Conservation (phyloP, 768 basidiomycete genomes). For the Mycena indigotica region DNA sequence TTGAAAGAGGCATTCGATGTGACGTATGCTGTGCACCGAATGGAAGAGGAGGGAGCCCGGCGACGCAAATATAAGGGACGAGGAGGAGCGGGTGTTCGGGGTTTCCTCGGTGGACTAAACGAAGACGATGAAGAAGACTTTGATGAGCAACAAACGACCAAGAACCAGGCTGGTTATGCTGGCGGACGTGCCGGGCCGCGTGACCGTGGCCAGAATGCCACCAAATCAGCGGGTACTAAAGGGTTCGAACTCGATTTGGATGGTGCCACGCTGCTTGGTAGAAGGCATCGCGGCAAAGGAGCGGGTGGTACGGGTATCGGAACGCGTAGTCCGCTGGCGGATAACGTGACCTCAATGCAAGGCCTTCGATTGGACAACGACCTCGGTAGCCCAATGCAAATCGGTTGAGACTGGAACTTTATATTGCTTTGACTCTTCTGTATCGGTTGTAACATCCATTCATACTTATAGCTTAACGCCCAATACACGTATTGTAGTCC, state of each 20-base stretch:
- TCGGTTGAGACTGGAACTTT: constrained; percentile 9
- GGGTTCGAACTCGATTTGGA: constrained; percentile 87
- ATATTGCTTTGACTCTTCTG: not conserved
- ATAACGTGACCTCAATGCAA: constrained; percentile 32
- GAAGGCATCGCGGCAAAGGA: constrained; percentile 52
- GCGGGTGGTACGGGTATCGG: constrained; percentile 22
- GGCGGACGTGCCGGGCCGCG: constrained; percentile 39
- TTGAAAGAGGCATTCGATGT: constrained; percentile 99
- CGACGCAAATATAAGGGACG: constrained; percentile 79
- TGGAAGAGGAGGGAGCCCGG: constrained; percentile 97
- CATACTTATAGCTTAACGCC: constrained; percentile 15
- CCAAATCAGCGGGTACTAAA: constrained; percentile 9
- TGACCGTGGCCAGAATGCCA: constrained; percentile 14
- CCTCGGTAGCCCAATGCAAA: constrained; percentile 30
- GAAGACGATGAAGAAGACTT: constrained; percentile 86
- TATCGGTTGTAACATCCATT: constrained; percentile 12
- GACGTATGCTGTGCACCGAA: constrained; percentile 97
- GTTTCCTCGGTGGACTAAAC: constrained; percentile 84
- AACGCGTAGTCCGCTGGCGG: constrained; percentile 39
- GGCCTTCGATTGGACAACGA: constrained; percentile 24
- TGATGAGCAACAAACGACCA: constrained; percentile 42
- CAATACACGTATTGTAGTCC: constrained; percentile 20
- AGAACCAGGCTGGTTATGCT: constrained; percentile 31
- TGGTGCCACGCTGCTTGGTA: constrained; percentile 82
- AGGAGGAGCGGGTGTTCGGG: constrained; percentile 74